phyloP scores from a whole-genome alignment of 768 basidiomycete genomes.

The Suillus placidus region DNA sequence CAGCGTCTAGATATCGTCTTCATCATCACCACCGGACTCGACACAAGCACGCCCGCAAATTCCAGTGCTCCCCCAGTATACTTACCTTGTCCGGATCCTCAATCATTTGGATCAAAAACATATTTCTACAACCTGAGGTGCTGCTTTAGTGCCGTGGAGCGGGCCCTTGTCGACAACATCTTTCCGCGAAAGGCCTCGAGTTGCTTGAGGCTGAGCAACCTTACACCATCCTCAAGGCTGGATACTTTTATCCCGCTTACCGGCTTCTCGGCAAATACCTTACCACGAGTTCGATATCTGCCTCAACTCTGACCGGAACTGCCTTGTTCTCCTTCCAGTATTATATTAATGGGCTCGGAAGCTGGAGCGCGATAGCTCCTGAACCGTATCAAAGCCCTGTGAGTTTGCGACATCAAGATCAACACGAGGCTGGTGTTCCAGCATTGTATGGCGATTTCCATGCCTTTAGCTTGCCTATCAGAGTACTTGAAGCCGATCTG shows the following conservation, averaged over 20 bases:
- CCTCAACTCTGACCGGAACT: not conserved
- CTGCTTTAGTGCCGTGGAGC: not conserved
- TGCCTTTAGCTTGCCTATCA: not conserved
- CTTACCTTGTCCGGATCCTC: not conserved
- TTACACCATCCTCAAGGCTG: not conserved
- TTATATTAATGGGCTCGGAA: slow-evolving; percentile 1
- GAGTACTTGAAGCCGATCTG: not conserved
- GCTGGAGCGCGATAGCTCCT: not conserved
- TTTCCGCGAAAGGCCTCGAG: slow-evolving; percentile 5
- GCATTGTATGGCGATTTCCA: not conserved
- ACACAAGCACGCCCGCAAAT: no score
- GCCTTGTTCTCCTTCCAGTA: not conserved
- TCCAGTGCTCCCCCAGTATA: no score
- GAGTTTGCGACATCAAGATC: not conserved
- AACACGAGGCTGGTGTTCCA: not conserved
- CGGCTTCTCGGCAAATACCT: not conserved
- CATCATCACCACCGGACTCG: no score
- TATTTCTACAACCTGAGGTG: no score
- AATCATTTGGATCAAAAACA: not conserved
- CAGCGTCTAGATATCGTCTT: not conserved
- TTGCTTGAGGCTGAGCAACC: not conserved
- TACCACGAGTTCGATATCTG: slow-evolving; percentile 6
- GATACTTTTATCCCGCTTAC: not conserved
- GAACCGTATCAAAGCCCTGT: not conserved
- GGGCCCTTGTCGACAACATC: not conserved